Evolutionary conservation across 2,329 filamentous ascomycete species (phyloP).

Genomic region (Nemania serpens): DNA sequence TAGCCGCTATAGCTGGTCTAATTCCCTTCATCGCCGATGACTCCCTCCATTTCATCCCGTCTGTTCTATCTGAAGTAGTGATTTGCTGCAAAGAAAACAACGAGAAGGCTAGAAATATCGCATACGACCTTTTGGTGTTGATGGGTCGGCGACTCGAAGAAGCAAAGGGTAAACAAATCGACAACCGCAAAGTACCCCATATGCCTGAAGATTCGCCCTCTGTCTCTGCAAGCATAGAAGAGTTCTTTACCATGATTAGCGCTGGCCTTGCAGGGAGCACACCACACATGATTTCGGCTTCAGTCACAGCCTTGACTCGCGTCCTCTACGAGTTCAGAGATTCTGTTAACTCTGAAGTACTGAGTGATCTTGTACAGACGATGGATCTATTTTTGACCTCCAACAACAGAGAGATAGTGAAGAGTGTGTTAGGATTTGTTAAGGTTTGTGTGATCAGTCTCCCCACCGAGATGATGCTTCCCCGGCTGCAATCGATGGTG

Average conservation of each 20-base stretch:
- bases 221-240: slow-evolving; percentile 82
- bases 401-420: slow-evolving; percentile 95
- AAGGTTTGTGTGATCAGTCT: slow-evolving; percentile 93
- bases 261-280: slow-evolving; percentile 91
- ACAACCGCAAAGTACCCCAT: slow-evolving; percentile 83
- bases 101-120: slow-evolving; percentile 85
- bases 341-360: slow-evolving; percentile 68
- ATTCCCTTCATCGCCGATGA: slow-evolving; percentile 76
- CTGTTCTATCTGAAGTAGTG: slow-evolving; percentile 90
- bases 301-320: slow-evolving; percentile 93
- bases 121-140: slow-evolving; percentile 86
- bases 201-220: slow-evolving; percentile 82
- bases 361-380: slow-evolving; percentile 86
- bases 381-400: slow-evolving; percentile 96
- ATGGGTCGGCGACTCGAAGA: slow-evolving; percentile 80
- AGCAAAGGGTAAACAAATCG: slow-evolving; percentile 72
- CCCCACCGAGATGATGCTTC: slow-evolving; percentile 76
- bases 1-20: slow-evolving; percentile 80
- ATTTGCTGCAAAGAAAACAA: slow-evolving; percentile 98
- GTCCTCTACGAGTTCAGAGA: slow-evolving; percentile 89
- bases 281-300: slow-evolving; percentile 96
- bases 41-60: slow-evolving; percentile 90
- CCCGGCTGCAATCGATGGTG: slow-evolving; percentile 76
- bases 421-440: slow-evolving; percentile 91
- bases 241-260: slow-evolving; percentile 98